These are phyloP conservation scores for Suhomyces emberorum DNA, from an alignment of 805 yeast genomes.

Conservation along the genomic window DNA sequence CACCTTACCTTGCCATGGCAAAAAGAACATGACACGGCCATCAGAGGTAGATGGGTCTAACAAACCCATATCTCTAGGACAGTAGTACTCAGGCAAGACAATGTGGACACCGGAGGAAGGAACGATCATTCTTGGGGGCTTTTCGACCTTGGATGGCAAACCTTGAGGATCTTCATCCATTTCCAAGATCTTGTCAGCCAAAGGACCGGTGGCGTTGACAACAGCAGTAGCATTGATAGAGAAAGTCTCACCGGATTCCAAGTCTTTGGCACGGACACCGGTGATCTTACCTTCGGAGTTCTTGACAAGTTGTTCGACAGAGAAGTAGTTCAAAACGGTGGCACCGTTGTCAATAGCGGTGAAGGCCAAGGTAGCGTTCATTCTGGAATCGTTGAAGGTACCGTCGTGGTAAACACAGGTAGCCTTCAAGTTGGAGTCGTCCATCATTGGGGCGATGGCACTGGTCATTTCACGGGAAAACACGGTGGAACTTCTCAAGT, in stretches of 20 bases:
- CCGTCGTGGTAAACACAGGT: constrained; percentile 95
- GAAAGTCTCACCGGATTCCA: constrained; percentile 61
- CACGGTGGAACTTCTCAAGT: constrained; percentile 73
- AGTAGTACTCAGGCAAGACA: constrained; percentile 86
- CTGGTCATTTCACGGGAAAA: constrained; percentile 63
- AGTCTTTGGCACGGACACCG: constrained; percentile 77
- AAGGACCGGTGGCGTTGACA: constrained; percentile 94
- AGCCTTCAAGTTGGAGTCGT: constrained; percentile 74
- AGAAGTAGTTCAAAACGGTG: constrained; percentile 81
- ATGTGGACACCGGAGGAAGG: constrained; percentile 95
- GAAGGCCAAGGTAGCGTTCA: constrained; percentile 80
- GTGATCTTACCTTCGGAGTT: constrained; percentile 54
- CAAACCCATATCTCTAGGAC: constrained; percentile 83
- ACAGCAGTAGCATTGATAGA: constrained; percentile 67
- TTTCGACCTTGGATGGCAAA: constrained; percentile 50
- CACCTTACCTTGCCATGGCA: constrained; percentile 98
- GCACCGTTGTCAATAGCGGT: constrained; percentile 89
- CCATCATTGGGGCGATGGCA: constrained; percentile 83
- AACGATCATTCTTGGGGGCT: constrained; percentile 76
- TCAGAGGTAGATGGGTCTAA: constrained; percentile 90
- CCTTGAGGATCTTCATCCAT: constrained; percentile 78
- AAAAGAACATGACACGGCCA: constrained; percentile 94
- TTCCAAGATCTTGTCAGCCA: constrained; percentile 76
- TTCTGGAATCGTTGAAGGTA: constrained; percentile 86
- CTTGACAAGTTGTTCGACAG: constrained; percentile 73